phyloP scores from a whole-genome alignment of 177 flowering plant genomes.

The Vitis hybrid region DNA sequence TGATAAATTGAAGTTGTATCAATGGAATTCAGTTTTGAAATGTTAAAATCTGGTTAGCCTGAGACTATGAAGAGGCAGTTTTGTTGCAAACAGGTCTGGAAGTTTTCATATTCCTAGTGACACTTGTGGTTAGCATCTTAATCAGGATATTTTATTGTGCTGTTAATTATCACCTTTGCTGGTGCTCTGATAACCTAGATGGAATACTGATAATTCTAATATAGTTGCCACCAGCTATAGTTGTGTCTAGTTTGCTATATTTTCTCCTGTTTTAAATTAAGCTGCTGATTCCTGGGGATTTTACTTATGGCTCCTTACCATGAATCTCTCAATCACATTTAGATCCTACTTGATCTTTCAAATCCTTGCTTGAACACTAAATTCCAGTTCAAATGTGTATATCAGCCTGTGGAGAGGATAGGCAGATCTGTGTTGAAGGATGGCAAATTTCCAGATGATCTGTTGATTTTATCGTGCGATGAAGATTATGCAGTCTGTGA shows the following conservation, averaged over 20 bases:
- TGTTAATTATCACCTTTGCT: no score
- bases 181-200: no score
- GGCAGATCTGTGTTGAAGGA: constrained; percentile 59
- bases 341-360: neutral
- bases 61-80: no score
- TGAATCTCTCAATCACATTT: neutral
- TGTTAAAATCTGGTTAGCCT: no score
- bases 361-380: neutral
- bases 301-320: neutral
- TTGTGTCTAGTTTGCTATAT: neutral
- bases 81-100: no score
- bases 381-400: constrained; percentile 8
- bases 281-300: neutral
- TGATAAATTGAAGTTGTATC: no score
- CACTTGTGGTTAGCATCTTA: no score
- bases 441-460: constrained; percentile 50
- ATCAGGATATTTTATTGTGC: no score
- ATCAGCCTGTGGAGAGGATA: constrained; percentile 68
- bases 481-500: constrained; percentile 71
- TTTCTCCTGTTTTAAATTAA: neutral
- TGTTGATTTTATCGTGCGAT: constrained; percentile 84
- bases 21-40: no score
- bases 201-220: no score
- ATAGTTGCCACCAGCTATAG: no score
- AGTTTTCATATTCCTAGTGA: no score